phyloP scores from a whole-genome alignment of 371 early-diverging fungal genomes.

The Lichtheimia corymbifera region DNA sequence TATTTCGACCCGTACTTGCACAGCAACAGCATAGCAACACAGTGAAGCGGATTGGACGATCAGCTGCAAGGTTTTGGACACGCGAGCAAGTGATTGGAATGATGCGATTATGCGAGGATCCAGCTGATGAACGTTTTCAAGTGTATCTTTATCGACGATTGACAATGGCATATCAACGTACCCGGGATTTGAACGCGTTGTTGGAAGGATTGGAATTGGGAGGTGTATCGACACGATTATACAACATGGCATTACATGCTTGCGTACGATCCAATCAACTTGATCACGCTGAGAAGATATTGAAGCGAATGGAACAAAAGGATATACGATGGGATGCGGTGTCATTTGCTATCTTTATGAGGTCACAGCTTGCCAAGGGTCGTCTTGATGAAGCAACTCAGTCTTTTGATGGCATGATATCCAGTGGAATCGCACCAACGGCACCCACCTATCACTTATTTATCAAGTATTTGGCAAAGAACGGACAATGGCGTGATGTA shows the following conservation, averaged over 20 bases:
- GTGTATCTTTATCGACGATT: slow-evolving; percentile 4
- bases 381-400: slow-evolving; percentile 1
- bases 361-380: slow-evolving; percentile 11
- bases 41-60: background rate
- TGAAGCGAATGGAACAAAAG: slow-evolving; percentile 24
- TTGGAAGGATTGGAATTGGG: background rate
- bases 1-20: too few species aligned
- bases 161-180: background rate
- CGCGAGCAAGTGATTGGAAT: background rate
- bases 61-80: background rate
- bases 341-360: slow-evolving; percentile 33
- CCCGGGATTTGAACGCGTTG: background rate
- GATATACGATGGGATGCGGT: slow-evolving; percentile 25
- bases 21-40: too few species aligned
- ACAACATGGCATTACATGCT: slow-evolving; percentile 26
- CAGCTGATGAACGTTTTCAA: slow-evolving; percentile 3
- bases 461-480: slow-evolving; percentile 22
- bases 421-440: slow-evolving; percentile 22
- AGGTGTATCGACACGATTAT: slow-evolving; percentile 11
- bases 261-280: slow-evolving; percentile 15
- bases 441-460: slow-evolving; percentile 42
- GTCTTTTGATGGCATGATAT: slow-evolving; percentile 23
- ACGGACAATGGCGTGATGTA: slow-evolving; percentile 26
- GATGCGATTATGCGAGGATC: background rate
- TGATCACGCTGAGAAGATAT: slow-evolving; percentile 24